Evolutionary conservation across 2,329 filamentous ascomycete genomes (phyloP), one percentile per base, ranked within the genome.

Genomic region (Truncatella angustata): DNA sequence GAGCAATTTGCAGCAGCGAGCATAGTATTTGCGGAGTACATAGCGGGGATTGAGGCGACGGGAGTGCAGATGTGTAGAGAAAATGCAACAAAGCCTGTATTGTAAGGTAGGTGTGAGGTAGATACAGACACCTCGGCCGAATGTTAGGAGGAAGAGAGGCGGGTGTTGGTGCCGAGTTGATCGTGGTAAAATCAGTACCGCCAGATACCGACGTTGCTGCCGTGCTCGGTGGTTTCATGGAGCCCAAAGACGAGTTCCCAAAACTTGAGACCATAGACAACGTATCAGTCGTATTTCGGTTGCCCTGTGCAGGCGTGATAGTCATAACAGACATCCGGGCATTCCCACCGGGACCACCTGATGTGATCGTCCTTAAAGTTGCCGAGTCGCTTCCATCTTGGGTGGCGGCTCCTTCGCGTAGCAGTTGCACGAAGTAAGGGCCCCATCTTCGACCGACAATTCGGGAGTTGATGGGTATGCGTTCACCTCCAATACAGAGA

Each of bases 21-120:
- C 94, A 99, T 40, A 97, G 83, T 20, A 97, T 96, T 61, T 97
- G 94, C 0, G 94, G 93, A 0, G 91, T 96, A 66, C 92, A 96
- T 28, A 97, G 81, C 1, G 85, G 81, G 5, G 90, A 91, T 10
- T 82, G 82, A 1, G 85, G 81, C 0, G 88, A 78, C 0, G 94
- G 93, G 2, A 99, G 81, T 1, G 90, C 87, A 26, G 91, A 96
- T 0, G 93, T 97, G 70, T 99, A 99, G 9, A 99, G 79, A 66
- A 89, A 99, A 70, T 97, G 89, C 24, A 97, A 83, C 20, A 99
- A 81, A 0, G 94, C 88, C 66, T 96, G 90, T 18, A 97, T 78
- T 1, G 94, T 97, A 20, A 94, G 81, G 58, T 88, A 86, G 3
- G 92, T 97, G 65, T 99, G 94, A 0, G 94, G 94, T 5, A 99